These are phyloP conservation scores for Elasticomyces elasticus DNA, from an alignment of 495 filamentous ascomycete genomes.

Conservation along the genomic window DNA sequence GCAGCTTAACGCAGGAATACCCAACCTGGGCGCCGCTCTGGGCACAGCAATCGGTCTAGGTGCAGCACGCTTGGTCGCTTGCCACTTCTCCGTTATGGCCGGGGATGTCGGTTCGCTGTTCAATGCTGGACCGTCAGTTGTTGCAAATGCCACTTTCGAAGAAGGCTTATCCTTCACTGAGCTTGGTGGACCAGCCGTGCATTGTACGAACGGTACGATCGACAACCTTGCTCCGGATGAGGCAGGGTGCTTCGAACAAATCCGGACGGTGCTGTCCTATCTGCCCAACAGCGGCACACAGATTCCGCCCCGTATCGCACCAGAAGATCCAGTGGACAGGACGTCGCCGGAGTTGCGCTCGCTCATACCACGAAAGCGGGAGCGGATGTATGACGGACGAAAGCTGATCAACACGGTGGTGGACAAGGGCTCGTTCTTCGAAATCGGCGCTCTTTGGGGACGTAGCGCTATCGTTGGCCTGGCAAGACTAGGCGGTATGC, in stretches of 20 bases:
- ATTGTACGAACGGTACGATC: conserved; percentile 57
- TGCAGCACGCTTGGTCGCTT: conserved; percentile 48
- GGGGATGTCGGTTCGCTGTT: conserved; percentile 51
- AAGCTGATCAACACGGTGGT: conserved; percentile 48
- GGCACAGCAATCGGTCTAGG: conserved; percentile 56
- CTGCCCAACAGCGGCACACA: conserved; percentile 47
- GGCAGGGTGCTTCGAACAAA: conserved; percentile 48
- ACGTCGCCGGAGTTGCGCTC: conserved; percentile 40
- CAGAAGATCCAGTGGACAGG: conserved; percentile 40
- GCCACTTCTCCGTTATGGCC: conserved; percentile 59
- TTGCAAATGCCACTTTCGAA: conserved; percentile 49
- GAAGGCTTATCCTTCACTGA: conserved; percentile 48
- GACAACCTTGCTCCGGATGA: conserved; percentile 54
- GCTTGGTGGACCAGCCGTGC: conserved; percentile 47
- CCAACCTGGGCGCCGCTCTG: conserved; percentile 47
- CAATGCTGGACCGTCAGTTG: conserved; percentile 55
- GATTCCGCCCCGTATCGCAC: conserved; percentile 40
- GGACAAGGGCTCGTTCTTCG: conserved; percentile 48
- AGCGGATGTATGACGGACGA: conserved; percentile 51
- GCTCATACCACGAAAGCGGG: conserved; percentile 47
- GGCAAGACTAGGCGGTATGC: conserved; percentile 44
- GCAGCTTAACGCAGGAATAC: conserved; percentile 54
- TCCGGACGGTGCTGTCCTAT: conserved; percentile 46
- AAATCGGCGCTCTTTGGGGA: conserved; percentile 53
- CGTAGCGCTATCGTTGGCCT: conserved; percentile 50